Evolutionary conservation across 495 filamentous ascomycete genomes (phyloP), one percentile per base, ranked within the genome.

Genomic region (Neurospora sp.): DNA sequence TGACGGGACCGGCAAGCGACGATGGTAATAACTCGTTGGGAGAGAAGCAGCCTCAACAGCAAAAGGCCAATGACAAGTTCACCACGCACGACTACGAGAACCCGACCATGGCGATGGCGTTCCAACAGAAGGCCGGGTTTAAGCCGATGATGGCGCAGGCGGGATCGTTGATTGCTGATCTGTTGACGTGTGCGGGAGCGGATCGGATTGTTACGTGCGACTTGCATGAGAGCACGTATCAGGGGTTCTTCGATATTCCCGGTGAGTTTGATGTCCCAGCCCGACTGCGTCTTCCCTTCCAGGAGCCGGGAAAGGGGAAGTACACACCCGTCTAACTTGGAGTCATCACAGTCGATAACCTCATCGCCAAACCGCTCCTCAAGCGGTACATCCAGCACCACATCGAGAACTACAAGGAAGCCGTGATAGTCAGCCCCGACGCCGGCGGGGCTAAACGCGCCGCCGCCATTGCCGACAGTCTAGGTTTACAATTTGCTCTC

Each of bases 71-170:
- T 4, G 80, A 77, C 42, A 80, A 75, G 69, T 89, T 84, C 77
- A 88, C 86, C 41, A 86, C 87, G 18, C 87, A 90, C 75, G 87
- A 91, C 75, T 84, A 85, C 72, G 87, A 90, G 72, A 88, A 88
- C 70, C 82, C 83, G 11, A 85, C 84, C 39, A 81, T 85, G 62
- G 75, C 84, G n/a, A 83, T 80, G n/a, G 84, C 86, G 46, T 97
- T 97, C 83, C 84, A 92, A 75, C 91, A 93, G 1, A 93, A 93
- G 75, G 92, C 94, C 2, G 96, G 96, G 18, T 99, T 98, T 80
- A 96, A 94, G 83, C 93, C 97, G 85, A 98, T 96, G 96, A 94
- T 99, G 76, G 96, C 96, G 35, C 96, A 98, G 83, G 95, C 96
- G 66, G 96, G 96, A 70, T 98, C 96, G 20, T 86, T 99, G 75